A percentile compares a stretch with the other conserved stretches of the same genome.
Evolutionary conservation across 805 yeast genomes (phyloP).

Genomic region (Yarrowia bubula): DNA sequence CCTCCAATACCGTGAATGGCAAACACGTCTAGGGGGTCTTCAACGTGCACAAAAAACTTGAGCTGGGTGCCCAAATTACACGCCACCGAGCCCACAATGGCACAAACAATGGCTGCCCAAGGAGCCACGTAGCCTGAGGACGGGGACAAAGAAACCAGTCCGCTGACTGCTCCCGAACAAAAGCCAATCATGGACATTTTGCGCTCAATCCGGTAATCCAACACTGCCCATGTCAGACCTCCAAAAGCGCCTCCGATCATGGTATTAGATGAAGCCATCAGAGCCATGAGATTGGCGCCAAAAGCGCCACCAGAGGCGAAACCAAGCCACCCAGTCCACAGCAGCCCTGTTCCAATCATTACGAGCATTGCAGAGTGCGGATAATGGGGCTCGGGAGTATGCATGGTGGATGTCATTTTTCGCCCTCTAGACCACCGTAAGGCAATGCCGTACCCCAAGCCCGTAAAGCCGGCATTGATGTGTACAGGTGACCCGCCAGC

Average conservation of each 20-base stretch:
- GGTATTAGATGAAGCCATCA: conserved; percentile 50
- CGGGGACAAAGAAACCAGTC: conserved; percentile 93
- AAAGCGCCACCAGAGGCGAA: conserved; percentile 70
- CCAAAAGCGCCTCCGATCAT: conserved; percentile 53
- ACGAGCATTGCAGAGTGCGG: conserved; percentile 68
- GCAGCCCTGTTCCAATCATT: conserved; percentile 63
- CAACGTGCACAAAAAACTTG: conserved; percentile 68
- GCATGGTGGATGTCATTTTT: conserved; percentile 50
- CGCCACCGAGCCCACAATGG: conserved; percentile 66
- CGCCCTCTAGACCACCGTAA: conserved; percentile 49
- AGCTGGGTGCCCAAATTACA: conserved; percentile 86
- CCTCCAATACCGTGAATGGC: conserved; percentile 93
- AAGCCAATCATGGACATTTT: conserved; percentile 93
- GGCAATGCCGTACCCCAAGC: conserved; percentile 62
- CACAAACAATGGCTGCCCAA: conserved; percentile 74
- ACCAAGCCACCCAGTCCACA: conserved; percentile 78
- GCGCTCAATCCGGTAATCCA: conserved; percentile 57
- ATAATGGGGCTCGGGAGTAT: conserved; percentile 50
- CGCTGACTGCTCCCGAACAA: conserved; percentile 91
- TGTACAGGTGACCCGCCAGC: conserved; percentile 82
- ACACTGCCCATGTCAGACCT: conserved; percentile 45
- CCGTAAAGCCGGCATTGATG: conserved; percentile 67
- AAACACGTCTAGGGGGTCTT: conserved; percentile 94
- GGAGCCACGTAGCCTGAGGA: conserved; percentile 94
- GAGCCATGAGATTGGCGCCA: conserved; percentile 38